phyloP scores from a whole-genome alignment of 2,329 filamentous ascomycete genomes.

The Acarospora socialis region DNA sequence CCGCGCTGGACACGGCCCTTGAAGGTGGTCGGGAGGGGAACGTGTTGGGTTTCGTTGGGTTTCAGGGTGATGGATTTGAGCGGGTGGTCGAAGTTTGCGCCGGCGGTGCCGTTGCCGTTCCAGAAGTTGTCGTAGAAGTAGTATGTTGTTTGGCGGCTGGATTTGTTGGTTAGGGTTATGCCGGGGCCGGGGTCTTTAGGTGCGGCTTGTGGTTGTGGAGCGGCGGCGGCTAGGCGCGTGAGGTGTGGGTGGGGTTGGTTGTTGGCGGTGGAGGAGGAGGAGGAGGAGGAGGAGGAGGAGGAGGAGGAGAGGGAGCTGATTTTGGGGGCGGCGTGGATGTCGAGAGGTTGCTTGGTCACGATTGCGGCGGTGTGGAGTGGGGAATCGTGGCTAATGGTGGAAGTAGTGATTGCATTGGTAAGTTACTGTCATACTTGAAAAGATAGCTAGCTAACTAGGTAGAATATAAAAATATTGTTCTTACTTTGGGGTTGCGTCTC shows the following conservation, averaged over 20 bases:
- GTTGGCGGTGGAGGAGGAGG: no score
- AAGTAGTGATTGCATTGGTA: no score
- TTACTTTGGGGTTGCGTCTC: slow-evolving; percentile 12
- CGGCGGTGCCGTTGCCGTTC: slow-evolving; percentile 27
- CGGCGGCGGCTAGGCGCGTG: not conserved
- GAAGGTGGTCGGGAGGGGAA: slow-evolving; percentile 21
- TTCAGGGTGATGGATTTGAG: slow-evolving; percentile 22
- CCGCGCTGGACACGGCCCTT: slow-evolving; percentile 31
- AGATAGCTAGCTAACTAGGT: no score
- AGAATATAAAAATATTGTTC: no score
- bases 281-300: no score
- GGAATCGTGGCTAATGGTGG: no score
- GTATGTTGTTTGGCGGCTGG: slow-evolving; percentile 21
- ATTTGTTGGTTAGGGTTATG: slow-evolving; percentile 26
- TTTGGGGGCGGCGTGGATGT: no score
- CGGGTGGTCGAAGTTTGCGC: slow-evolving; percentile 28
- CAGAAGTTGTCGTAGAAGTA: slow-evolving; percentile 30
- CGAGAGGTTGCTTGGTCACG: no score
- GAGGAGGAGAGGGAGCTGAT: no score
- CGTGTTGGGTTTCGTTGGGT: slow-evolving; percentile 20
- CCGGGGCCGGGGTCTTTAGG: slow-evolving; percentile 18
- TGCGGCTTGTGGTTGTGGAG: slow-evolving; percentile 6
- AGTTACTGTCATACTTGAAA: not conserved
- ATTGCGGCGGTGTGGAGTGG: no score
- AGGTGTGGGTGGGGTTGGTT: not conserved